Evolutionary conservation across 2,329 filamentous ascomycete species (phyloP).

Genomic region (Phaeosphaeria sp.): DNA sequence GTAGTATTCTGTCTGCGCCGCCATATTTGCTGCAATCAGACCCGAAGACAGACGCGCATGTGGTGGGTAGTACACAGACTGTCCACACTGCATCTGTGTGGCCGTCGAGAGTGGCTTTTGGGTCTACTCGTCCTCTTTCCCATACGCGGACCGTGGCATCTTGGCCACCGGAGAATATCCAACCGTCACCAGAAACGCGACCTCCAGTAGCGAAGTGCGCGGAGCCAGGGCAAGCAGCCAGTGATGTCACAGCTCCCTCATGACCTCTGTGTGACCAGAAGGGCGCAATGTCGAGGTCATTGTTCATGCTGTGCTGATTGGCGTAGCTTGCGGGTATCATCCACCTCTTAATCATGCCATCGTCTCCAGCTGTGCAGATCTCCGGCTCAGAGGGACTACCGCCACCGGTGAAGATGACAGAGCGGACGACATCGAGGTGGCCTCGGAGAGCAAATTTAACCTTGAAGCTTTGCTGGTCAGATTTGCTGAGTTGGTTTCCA

Average conservation of each 20-base stretch:
- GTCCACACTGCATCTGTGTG: conserved; percentile 97
- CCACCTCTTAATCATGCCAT: conserved; percentile 96
- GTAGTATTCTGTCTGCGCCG: conserved; percentile 80
- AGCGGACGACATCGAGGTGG: conserved; percentile 91
- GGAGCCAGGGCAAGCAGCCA: conserved; percentile 86
- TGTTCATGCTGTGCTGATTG: conserved; percentile 65
- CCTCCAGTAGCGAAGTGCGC: conserved; percentile 90
- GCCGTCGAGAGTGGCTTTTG: conserved; percentile 91
- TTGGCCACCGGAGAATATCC: conserved; percentile 98
- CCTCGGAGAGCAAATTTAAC: conserved; percentile 90
- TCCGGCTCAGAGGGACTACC: conserved; percentile 95
- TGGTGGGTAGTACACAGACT: conserved; percentile 87
- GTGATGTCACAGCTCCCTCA: conserved; percentile 83
- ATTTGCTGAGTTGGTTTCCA: conserved; percentile 54
- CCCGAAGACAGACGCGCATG: conserved; percentile 81
- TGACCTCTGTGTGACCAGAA: conserved; percentile 97
- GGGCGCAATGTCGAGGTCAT: conserved; percentile 87
- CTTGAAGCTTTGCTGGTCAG: conserved; percentile 83
- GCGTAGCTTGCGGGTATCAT: conserved; percentile 86
- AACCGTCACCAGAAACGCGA: conserved; percentile 87
- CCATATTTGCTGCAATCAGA: conserved; percentile 74
- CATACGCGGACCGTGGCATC: conserved; percentile 93
- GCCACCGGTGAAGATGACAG: conserved; percentile 95
- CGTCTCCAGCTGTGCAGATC: conserved; percentile 94
- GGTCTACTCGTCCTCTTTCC: conserved; percentile 93